Evolutionary conservation across 306 rosid genomes (phyloP).

Genomic region (Gastrolobium villosum): DNA sequence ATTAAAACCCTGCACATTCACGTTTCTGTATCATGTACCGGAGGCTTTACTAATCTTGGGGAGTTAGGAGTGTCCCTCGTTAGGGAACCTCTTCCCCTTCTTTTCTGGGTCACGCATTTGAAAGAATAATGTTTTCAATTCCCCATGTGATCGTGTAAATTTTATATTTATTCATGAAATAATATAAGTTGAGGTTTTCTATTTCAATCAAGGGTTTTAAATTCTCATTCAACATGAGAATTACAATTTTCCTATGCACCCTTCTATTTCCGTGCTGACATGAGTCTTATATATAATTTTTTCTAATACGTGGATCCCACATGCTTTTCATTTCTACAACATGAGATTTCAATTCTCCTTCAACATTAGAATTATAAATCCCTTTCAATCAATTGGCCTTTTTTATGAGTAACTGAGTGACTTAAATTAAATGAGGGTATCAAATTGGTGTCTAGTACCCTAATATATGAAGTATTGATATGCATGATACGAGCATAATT

Average conservation of each 20-base stretch:
- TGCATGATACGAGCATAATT: not conserved
- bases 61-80: constrained; percentile 3
- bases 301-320: no score
- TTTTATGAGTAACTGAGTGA: not conserved
- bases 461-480: not conserved
- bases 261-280: no score
- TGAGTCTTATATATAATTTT: no score
- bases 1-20: constrained; percentile 27
- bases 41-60: constrained; percentile 22
- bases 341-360: no score
- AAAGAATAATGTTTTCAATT: constrained; percentile 24
- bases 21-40: no score
- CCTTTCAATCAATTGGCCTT: not conserved
- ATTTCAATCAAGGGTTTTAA: not conserved
- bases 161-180: not conserved
- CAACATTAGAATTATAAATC: no score
- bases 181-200: not conserved
- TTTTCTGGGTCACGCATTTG: constrained; percentile 28
- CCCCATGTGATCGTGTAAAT: constrained; percentile 40
- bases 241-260: no score
- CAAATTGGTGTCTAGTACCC: not conserved
- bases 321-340: no score
- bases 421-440: not conserved
- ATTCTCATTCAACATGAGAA: no score
- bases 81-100: constrained; percentile 39